phyloP scores from a whole-genome alignment of 768 basidiomycete genomes.

The Tulasnella sp. region DNA sequence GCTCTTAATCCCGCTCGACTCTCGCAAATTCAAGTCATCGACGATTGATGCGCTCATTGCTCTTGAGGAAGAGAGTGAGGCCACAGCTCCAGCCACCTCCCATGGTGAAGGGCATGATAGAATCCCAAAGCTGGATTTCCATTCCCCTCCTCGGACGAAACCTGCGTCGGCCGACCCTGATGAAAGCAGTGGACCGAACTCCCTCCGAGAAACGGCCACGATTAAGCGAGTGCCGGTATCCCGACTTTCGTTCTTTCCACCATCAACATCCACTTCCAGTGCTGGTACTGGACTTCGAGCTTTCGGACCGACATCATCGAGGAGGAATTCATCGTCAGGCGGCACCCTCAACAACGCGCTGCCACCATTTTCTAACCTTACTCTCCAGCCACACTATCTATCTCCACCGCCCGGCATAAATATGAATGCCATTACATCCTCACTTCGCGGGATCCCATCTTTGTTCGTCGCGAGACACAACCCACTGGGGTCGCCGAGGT shows the following conservation, averaged over 20 bases:
- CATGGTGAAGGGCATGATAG: neutral
- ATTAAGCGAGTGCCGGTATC: slow-evolving; percentile 14
- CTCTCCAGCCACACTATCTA: neutral
- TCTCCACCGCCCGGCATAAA: neutral
- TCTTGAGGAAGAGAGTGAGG: neutral
- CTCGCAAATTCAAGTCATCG: neutral
- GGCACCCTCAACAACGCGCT: neutral
- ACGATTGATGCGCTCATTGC: neutral
- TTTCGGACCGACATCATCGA: too few species aligned
- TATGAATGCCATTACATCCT: neutral
- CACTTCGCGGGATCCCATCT: neutral
- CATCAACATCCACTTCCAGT: neutral
- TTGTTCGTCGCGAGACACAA: neutral
- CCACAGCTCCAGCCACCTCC: neutral
- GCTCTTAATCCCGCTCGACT: slow-evolving; percentile 17
- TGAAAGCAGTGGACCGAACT: too few species aligned
- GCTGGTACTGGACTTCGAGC: neutral
- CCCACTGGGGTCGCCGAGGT: neutral
- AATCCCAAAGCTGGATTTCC: neutral
- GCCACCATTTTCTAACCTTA: neutral
- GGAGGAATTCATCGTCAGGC: neutral
- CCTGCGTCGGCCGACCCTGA: neutral
- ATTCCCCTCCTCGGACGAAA: neutral
- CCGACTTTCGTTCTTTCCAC: slow-evolving; percentile 16
- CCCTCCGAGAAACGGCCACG: neutral